Evolutionary conservation across 169 alveolate species (phyloP).

Genomic region (Eimeria sp.): DNA sequence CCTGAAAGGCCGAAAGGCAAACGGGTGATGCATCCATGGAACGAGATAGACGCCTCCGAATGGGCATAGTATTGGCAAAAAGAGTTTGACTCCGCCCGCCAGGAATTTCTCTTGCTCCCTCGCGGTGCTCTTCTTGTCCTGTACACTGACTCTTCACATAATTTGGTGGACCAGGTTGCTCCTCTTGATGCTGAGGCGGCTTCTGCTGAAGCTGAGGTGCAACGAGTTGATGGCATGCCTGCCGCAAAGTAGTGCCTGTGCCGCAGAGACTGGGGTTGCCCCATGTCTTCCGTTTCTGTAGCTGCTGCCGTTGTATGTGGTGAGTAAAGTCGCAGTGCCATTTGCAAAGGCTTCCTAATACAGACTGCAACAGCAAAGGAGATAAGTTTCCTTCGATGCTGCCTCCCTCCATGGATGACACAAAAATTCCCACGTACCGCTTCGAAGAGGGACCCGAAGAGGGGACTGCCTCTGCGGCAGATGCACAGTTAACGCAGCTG

Average conservation of each 20-base stretch:
- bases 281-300: not conserved
- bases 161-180: not conserved
- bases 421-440: slow-evolving; percentile 24
- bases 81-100: slow-evolving; percentile 1
- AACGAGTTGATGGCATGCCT: not conserved
- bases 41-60: slow-evolving; percentile 23
- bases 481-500: not conserved
- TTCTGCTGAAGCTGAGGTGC: not conserved
- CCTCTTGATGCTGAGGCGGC: slow-evolving; percentile 10
- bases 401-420: slow-evolving; percentile 37
- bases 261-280: not conserved
- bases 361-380: slow-evolving; percentile 56
- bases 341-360: slow-evolving; percentile 25
- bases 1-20: not conserved
- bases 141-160: not conserved
- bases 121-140: not conserved
- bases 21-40: not conserved
- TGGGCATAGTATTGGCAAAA: not conserved
- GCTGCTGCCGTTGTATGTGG: slow-evolving; percentile 41
- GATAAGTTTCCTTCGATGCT: slow-evolving; percentile 49
- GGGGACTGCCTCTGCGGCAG: not conserved
- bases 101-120: not conserved
- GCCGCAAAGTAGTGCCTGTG: not conserved
- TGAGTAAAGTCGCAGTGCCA: slow-evolving; percentile 62
- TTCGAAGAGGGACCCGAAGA: not conserved